Conservation (phyloP, 345 rosid species). For the Luvunga scandens region DNA sequence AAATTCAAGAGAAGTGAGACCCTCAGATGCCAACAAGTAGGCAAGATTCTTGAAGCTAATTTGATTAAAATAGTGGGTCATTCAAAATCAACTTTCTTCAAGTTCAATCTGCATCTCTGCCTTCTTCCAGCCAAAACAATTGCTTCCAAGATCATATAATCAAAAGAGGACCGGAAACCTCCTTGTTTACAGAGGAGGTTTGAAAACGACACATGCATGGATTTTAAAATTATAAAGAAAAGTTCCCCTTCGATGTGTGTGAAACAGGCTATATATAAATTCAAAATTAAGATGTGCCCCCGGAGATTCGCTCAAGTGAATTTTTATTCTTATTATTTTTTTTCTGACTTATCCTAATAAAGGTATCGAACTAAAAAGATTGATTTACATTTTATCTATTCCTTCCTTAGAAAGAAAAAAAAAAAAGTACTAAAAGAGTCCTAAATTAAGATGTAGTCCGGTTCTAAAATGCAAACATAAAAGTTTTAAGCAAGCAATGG, state of each 20-base stretch:
- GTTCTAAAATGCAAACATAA: neutral
- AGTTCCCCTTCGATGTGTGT: neutral
- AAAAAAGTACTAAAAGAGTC: no score
- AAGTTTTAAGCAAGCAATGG: neutral
- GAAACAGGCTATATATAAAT: no score
- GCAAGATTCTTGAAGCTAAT: neutral
- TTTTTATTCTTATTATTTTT: no score
- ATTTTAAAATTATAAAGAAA: neutral
- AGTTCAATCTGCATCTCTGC: neutral
- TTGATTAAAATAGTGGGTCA: neutral
- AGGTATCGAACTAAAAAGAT: no score
- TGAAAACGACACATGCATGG: neutral
- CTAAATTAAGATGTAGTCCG: neutral
- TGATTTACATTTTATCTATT: no score
- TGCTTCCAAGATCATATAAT: neutral
- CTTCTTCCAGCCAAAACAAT: neutral
- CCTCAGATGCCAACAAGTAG: neutral
- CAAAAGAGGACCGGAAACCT: neutral
- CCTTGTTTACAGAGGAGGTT: neutral
- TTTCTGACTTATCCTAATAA: no score
- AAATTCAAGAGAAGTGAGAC: neutral
- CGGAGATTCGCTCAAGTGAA: no score
- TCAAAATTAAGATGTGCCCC: no score
- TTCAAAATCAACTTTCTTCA: neutral
- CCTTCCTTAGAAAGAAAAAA: no score